phyloP scores from a whole-genome alignment of 2,329 filamentous ascomycete genomes.

The Ascochyta pisi region DNA sequence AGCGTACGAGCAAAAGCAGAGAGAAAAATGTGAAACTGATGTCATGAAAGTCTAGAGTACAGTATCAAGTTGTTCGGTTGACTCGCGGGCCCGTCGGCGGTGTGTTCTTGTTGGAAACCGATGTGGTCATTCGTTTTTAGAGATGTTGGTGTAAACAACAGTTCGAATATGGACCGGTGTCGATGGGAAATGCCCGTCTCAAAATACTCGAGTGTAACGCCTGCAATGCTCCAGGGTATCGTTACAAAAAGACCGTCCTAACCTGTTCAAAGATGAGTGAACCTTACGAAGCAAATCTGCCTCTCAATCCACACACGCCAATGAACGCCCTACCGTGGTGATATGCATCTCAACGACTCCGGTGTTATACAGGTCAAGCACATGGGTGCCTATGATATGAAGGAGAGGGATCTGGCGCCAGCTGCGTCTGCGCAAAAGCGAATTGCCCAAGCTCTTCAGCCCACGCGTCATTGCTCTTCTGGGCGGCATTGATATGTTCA shows the following conservation, averaged over 20 bases:
- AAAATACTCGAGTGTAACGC: constrained; percentile 17
- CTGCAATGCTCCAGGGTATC: constrained; percentile 16
- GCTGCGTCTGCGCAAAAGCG: not conserved
- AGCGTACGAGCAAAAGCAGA: constrained; percentile 17
- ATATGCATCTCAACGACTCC: not conserved
- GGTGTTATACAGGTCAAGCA: not conserved
- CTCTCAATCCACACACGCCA: constrained; percentile 19
- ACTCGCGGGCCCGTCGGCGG: constrained; percentile 7
- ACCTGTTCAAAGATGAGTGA: constrained; percentile 23
- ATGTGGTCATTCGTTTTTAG: constrained; percentile 18
- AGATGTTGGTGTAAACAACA: constrained; percentile 22
- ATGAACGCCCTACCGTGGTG: constrained; percentile 15
- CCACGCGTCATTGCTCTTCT: constrained; percentile 3
- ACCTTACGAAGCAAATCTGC: constrained; percentile 21
- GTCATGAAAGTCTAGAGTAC: constrained; percentile 31
- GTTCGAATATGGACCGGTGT: not conserved
- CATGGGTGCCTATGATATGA: not conserved
- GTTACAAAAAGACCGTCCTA: constrained; percentile 11
- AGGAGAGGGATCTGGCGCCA: too few species aligned
- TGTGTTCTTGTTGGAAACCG: constrained; percentile 2
- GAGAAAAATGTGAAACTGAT: constrained; percentile 22
- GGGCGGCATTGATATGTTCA: not conserved
- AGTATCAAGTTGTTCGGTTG: constrained; percentile 11
- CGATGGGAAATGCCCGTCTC: constrained; percentile 19
- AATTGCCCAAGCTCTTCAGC: constrained; percentile 2